Evolutionary conservation across 768 basidiomycete genomes (phyloP).

Genomic region (Pleurotus djamor): DNA sequence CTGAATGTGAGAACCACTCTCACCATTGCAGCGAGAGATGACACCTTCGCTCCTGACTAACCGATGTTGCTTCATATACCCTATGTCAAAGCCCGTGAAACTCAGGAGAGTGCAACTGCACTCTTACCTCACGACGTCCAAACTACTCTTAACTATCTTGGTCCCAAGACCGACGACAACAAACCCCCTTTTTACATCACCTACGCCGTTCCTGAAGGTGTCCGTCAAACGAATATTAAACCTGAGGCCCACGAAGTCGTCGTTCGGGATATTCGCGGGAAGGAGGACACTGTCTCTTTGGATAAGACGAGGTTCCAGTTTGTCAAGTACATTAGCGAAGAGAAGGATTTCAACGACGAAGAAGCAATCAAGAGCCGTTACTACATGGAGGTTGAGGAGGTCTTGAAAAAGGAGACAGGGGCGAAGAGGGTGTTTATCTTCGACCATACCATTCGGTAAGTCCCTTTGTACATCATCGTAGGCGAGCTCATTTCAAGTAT

Average conservation of each 20-base stretch:
- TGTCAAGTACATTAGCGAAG: conserved; percentile 33
- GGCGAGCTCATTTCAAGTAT: too few relatives aligned
- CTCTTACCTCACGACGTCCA: too few relatives aligned
- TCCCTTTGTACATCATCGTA: too few relatives aligned
- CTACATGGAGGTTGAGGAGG: conserved; percentile 57
- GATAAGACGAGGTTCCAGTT: conserved; percentile 55
- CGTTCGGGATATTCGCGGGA: conserved; percentile 55
- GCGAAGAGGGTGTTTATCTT: conserved; percentile 61
- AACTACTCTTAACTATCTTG: conserved; percentile 33
- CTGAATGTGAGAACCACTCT: too few relatives aligned
- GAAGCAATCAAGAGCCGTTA: conserved; percentile 53
- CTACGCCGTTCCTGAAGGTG: conserved; percentile 28
- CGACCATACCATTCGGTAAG: conserved; percentile 51
- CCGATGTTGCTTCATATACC: too few relatives aligned
- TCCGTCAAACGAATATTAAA: conserved; percentile 32
- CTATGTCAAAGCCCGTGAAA: too few relatives aligned
- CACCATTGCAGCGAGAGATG: too few relatives aligned
- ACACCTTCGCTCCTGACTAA: too few relatives aligned
- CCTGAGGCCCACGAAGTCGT: conserved; percentile 24
- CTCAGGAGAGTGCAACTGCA: too few relatives aligned
- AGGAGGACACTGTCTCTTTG: conserved; percentile 39
- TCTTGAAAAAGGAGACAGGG: conserved; percentile 59
- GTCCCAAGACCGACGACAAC: conserved; percentile 34
- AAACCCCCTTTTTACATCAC: conserved; percentile 36
- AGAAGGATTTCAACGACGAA: conserved; percentile 46